Conservation (phyloP, 805 yeast genomes). For the Sugiyamaella chiloensis region DNA sequence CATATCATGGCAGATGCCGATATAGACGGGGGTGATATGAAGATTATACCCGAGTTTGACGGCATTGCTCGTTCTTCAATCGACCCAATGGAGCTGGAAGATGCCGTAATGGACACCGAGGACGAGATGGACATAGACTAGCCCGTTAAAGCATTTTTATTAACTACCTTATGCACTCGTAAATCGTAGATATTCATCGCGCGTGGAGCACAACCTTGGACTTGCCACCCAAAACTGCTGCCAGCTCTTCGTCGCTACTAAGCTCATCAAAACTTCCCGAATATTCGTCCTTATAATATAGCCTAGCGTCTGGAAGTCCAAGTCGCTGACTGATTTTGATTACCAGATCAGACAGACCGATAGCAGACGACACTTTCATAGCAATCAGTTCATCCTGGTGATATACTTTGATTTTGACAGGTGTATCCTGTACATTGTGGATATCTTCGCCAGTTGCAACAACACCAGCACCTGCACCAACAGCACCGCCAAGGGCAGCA, state of each 20-base stretch:
- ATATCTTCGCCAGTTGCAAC: too few species aligned
- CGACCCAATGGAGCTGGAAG: conserved; percentile 6
- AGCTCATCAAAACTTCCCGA: conserved; percentile 28
- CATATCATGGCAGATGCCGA: background rate
- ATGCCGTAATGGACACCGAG: conserved; percentile 11
- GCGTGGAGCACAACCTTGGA: conserved; percentile 34
- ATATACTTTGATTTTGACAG: conserved; percentile 38
- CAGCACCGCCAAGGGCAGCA: conserved; percentile 7
- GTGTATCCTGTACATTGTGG: conserved; percentile 9
- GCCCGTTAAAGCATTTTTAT: too few species aligned
- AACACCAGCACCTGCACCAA: conserved; percentile 6
- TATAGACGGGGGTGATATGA: background rate
- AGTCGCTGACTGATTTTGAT: conserved; percentile 34
- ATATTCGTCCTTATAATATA: conserved; percentile 28
- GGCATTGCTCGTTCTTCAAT: too few species aligned
- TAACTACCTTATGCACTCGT: too few species aligned
- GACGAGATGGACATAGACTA: conserved; percentile 11
- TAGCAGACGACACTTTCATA: conserved; percentile 35
- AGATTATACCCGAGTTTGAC: too few species aligned
- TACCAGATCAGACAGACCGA: conserved; percentile 31
- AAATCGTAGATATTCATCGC: conserved; percentile 11
- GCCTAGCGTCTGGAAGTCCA: conserved; percentile 26
- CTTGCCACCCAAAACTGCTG: conserved; percentile 27
- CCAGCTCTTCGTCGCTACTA: conserved; percentile 30
- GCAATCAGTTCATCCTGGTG: conserved; percentile 38